Base-by-base conservation (phyloP, 1,284 basidiomycete species). In the Papiliotrema terrestris region DNA sequence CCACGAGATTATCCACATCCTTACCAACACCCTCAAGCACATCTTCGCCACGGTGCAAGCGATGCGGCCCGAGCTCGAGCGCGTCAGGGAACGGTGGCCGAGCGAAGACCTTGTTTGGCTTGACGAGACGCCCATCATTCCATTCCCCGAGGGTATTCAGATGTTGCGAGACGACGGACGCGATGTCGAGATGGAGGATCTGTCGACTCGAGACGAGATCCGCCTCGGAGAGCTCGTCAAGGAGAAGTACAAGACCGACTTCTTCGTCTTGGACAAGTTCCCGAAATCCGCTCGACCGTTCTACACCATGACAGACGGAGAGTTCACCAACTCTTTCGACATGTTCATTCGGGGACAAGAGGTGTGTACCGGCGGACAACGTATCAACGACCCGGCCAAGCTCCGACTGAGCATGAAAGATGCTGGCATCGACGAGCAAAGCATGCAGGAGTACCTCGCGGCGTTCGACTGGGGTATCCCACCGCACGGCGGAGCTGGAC, bases 241-340 rank as follows among this genome's bases (percentile, higher is more conserved):
- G 74, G 84, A 84, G 52, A 94, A 94, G 78, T 93, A 91, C 72
- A 85, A 90, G 64, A 94, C 89, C 42, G 94, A 98, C 79, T 95
- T 92, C 79, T 95, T 87, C 79, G 93, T 94, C 72, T 85, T 95
- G 61, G 91, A 95, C 82, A 94, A 93, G 75, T 95, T 95, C 81
- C 92, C 92, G 2, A 82, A 90, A 74, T 86, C 82, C 23, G 84
- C 95, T 48, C 87, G 94, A 56, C 94, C 94, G 2, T 98, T 98
- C 80, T 98, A 98, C 78, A 97, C 91, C 26, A 94, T 68, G 46
- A 58, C 54, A 14, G 63, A 60, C 23, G 59, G 56, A 67, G 80
- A 66, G 36, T 74, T 41, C 25, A 79, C 79, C 51, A 80, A 80
- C 69, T 79, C 78, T 49, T 81, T 80, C 67, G 80, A 81, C 65